These are phyloP conservation scores for Dioszegia crocea DNA, from an alignment of 768 basidiomycete species.

Conservation along the genomic window DNA sequence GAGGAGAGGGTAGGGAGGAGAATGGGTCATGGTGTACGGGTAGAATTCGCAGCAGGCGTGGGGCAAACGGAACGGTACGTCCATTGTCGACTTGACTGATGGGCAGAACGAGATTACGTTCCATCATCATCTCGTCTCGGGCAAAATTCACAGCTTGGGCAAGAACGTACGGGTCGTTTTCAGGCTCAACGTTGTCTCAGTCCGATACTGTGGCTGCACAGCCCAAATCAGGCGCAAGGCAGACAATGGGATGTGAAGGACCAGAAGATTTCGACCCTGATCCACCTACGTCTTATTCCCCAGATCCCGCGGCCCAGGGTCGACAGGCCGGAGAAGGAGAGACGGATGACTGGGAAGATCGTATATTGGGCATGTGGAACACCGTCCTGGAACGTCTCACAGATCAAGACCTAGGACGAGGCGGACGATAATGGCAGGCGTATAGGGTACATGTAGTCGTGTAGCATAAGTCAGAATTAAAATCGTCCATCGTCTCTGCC, in stretches of 20 bases:
- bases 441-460: not conserved
- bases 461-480: not conserved
- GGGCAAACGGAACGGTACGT: slow-evolving; percentile 22
- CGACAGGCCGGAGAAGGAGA: not conserved
- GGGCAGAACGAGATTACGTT: slow-evolving; percentile 25
- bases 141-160: slow-evolving; percentile 32
- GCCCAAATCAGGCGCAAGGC: not conserved
- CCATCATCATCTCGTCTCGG: slow-evolving; percentile 24
- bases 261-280: not conserved
- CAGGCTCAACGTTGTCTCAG: slow-evolving; percentile 1
- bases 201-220: not conserved
- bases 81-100: not conserved
- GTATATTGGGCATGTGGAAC: slow-evolving; percentile 25
- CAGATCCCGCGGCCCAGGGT: not conserved
- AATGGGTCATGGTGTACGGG: slow-evolving; percentile 3
- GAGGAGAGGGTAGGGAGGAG: not conserved
- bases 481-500: slow-evolving; percentile 3
- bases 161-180: slow-evolving; percentile 27
- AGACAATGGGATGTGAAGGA: not conserved
- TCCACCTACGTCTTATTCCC: slow-evolving; percentile 2
- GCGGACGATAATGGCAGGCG: not conserved
- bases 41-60: slow-evolving; percentile 5
- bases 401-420: slow-evolving; percentile 1
- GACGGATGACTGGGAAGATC: slow-evolving; percentile 18
- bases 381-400: slow-evolving; percentile 17